phyloP scores from a whole-genome alignment of 2,329 filamentous ascomycete genomes.

The Aspergillus calidoustus region DNA sequence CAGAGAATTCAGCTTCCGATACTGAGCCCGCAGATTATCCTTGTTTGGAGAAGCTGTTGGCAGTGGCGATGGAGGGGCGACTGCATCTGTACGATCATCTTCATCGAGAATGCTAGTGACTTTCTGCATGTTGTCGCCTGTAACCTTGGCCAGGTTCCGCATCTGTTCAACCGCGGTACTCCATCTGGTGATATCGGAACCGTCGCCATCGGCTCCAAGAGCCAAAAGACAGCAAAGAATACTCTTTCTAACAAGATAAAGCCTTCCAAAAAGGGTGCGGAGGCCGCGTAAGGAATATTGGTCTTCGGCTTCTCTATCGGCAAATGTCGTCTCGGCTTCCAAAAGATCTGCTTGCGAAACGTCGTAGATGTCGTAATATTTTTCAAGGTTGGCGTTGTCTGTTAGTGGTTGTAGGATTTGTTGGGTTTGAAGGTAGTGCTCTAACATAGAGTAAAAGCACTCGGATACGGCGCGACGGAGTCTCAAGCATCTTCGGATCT shows the following conservation, averaged over 20 bases:
- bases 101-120: conserved; percentile 74
- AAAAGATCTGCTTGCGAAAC: conserved; percentile 74
- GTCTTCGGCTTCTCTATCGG: conserved; percentile 73
- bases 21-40: conserved; percentile 82
- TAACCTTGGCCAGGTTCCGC: conserved; percentile 64
- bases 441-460: conserved; percentile 71
- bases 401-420: conserved; percentile 72
- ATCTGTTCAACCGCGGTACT: conserved; percentile 77
- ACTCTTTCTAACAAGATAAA: conserved; percentile 80
- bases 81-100: conserved; percentile 69
- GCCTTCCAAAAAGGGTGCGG: conserved; percentile 78
- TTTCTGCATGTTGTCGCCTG: conserved; percentile 65
- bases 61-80: conserved; percentile 58
- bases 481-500: conserved; percentile 77
- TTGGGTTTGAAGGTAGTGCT: conserved; percentile 73
- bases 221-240: conserved; percentile 88
- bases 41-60: conserved; percentile 74
- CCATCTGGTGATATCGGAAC: conserved; percentile 78
- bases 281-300: conserved; percentile 76
- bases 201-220: conserved; percentile 78
- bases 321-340: conserved; percentile 69
- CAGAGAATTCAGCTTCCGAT: conserved; percentile 84
- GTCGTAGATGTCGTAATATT: conserved; percentile 90
- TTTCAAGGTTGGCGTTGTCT: conserved; percentile 81
- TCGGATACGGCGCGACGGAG: conserved; percentile 76